Evolutionary conservation across 805 yeast species (phyloP).

Genomic region (Suhomyces prunicola): DNA sequence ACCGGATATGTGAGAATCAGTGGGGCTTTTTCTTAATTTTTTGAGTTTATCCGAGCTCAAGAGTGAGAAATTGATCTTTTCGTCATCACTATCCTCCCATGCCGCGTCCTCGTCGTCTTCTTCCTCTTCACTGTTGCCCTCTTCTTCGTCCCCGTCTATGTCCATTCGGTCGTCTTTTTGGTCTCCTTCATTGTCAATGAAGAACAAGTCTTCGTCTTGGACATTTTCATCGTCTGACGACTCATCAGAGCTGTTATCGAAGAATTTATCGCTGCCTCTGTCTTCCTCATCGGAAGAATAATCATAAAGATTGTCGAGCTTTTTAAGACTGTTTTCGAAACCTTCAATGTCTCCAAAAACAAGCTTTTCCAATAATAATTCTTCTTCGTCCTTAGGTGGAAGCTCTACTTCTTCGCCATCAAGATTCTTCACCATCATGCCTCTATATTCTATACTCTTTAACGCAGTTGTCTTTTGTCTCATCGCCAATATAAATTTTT

Average conservation of each 20-base stretch:
- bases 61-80: slow-evolving; percentile 60
- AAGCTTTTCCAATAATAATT: slow-evolving; percentile 68
- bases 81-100: slow-evolving; percentile 95
- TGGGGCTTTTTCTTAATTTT: slow-evolving; percentile 64
- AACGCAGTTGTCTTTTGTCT: neutral
- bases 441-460: neutral
- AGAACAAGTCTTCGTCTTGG: slow-evolving; percentile 41
- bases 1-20: slow-evolving; percentile 56
- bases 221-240: slow-evolving; percentile 25
- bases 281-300: slow-evolving; percentile 40
- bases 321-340: slow-evolving; percentile 61
- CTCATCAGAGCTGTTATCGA: slow-evolving; percentile 4
- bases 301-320: slow-evolving; percentile 55
- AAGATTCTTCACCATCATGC: slow-evolving; percentile 10
- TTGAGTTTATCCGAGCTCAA: slow-evolving; percentile 55
- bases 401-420: slow-evolving; percentile 24
- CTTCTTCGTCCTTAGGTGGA: slow-evolving; percentile 84
- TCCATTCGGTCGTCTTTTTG: slow-evolving; percentile 35
- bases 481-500: neutral
- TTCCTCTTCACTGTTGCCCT: slow-evolving; percentile 35
- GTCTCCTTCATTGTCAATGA: slow-evolving; percentile 34
- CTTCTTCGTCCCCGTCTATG: slow-evolving; percentile 25
- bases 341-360: slow-evolving; percentile 89
- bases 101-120: slow-evolving; percentile 91
- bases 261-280: slow-evolving; percentile 17